Conservation (phyloP, 495 filamentous ascomycete species). For the Daldinia loculata region DNA sequence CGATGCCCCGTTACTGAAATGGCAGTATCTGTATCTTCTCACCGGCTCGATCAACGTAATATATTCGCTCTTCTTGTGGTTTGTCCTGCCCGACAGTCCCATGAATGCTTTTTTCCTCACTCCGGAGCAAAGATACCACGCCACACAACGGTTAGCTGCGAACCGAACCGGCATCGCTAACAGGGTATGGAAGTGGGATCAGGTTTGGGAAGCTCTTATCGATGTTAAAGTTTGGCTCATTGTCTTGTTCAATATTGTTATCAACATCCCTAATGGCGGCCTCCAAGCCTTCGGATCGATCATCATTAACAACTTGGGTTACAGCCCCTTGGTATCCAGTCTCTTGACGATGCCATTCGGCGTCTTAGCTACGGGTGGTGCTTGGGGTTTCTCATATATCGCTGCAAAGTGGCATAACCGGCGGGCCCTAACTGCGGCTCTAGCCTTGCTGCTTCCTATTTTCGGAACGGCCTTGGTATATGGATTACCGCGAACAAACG, state of each 20-base stretch:
- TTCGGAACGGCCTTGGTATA: slow-evolving; percentile 51
- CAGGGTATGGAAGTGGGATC: slow-evolving; percentile 39
- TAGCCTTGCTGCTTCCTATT: slow-evolving; percentile 45
- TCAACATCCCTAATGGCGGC: slow-evolving; percentile 39
- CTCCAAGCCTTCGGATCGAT: slow-evolving; percentile 39
- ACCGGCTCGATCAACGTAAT: slow-evolving; percentile 40
- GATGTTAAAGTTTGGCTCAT: slow-evolving; percentile 38
- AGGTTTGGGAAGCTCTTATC: slow-evolving; percentile 38
- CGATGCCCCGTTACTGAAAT: slow-evolving; percentile 36
- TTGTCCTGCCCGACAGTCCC: slow-evolving; percentile 43
- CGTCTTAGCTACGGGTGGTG: slow-evolving; percentile 45
- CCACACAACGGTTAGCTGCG: slow-evolving; percentile 30
- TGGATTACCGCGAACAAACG: slow-evolving; percentile 46
- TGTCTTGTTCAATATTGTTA: slow-evolving; percentile 32
- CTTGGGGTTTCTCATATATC: slow-evolving; percentile 49
- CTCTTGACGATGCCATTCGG: slow-evolving; percentile 46
- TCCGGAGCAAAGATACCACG: slow-evolving; percentile 36
- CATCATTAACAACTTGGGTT: slow-evolving; percentile 39
- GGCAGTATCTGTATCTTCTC: slow-evolving; percentile 44
- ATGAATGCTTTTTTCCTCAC: slow-evolving; percentile 44
- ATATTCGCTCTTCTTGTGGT: slow-evolving; percentile 39
- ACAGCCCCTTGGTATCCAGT: slow-evolving; percentile 24
- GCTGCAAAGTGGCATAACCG: slow-evolving; percentile 49
- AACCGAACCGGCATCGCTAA: slow-evolving; percentile 40
- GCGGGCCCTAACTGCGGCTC: slow-evolving; percentile 48